Evolutionary conservation across 352 stramenopile species (phyloP).

Genomic region (Globisporangium barbulae): DNA sequence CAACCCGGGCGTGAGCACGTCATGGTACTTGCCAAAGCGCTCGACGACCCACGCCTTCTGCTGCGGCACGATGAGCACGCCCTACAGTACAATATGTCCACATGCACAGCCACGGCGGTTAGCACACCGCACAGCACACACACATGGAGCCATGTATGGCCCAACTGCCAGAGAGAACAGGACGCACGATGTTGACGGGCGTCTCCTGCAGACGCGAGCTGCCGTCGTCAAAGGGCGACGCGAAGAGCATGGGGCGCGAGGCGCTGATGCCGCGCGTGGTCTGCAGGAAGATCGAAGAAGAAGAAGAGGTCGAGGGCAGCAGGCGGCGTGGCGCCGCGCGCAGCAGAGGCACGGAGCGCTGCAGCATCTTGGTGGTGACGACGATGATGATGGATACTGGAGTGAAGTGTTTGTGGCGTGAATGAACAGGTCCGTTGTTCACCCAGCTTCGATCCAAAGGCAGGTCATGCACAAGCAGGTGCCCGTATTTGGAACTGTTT

Average conservation of each 20-base stretch:
- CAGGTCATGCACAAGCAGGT: too few species aligned
- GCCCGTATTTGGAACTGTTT: too few species aligned
- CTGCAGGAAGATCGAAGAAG: background rate
- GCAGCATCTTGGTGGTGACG: background rate
- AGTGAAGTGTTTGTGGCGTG: background rate
- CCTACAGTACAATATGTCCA: slow-evolving; percentile 28
- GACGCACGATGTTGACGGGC: slow-evolving; percentile 48
- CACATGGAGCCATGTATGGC: background rate
- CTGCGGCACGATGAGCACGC: slow-evolving; percentile 85
- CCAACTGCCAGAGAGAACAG: background rate
- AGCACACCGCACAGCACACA: background rate
- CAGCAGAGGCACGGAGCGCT: slow-evolving; percentile 9
- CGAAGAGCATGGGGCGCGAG: slow-evolving; percentile 26
- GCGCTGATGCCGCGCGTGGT: slow-evolving; percentile 16
- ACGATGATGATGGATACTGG: background rate
- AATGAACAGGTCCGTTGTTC: too few species aligned
- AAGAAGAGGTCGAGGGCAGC: background rate
- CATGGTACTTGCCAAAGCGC: slow-evolving; percentile 90
- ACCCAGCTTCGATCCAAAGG: too few species aligned
- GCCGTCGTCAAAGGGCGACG: slow-evolving; percentile 38
- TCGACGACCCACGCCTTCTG: slow-evolving; percentile 89
- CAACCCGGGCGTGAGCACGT: slow-evolving; percentile 78
- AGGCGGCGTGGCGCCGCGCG: background rate
- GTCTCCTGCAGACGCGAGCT: slow-evolving; percentile 46
- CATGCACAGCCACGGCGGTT: background rate